phyloP scores from a whole-genome alignment of 2,329 filamentous ascomycete genomes.

The Penicillium sumatraense region DNA sequence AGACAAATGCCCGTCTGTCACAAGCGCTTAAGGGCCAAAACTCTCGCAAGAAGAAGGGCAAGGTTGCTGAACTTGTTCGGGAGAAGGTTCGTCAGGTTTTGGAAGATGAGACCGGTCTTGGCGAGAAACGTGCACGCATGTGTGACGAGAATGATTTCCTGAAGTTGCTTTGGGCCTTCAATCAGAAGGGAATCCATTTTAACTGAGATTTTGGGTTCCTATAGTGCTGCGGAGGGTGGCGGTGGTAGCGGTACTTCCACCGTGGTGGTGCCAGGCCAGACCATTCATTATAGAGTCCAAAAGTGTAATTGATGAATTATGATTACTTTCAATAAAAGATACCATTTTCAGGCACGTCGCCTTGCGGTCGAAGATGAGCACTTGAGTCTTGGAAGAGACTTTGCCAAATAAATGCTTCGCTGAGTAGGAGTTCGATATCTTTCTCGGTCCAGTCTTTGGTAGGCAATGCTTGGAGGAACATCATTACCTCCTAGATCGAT shows the following conservation, averaged over 20 bases:
- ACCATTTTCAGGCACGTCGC: conserved; percentile 39
- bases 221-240: no score
- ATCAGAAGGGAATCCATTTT: conserved; percentile 92
- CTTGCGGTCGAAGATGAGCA: conserved; percentile 70
- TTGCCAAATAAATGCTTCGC: conserved; percentile 98
- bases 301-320: conserved; percentile 35
- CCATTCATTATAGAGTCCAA: conserved; percentile 17
- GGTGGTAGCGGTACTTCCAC: no score
- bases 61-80: conserved; percentile 78
- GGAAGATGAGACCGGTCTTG: conserved; percentile 76
- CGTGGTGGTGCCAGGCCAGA: conserved; percentile 4
- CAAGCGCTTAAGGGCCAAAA: conserved; percentile 53
- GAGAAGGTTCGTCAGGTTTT: conserved; percentile 86
- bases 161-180: conserved; percentile 79
- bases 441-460: conserved; percentile 97
- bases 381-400: conserved; percentile 93
- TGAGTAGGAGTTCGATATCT: conserved; percentile 92
- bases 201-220: no score
- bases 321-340: conserved; percentile 40
- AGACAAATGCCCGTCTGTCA: conserved; percentile 37
- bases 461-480: conserved; percentile 94
- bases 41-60: conserved; percentile 74
- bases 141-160: conserved; percentile 94
- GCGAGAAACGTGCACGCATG: conserved; percentile 79
- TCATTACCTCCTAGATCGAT: conserved; percentile 82